Percentiles rank a stretch among this genome's conserved stretches.
Evolutionary conservation across 1,139 yeast genomes (phyloP).

Genomic region (Hyphopichia wangnamkhiaoensis): DNA sequence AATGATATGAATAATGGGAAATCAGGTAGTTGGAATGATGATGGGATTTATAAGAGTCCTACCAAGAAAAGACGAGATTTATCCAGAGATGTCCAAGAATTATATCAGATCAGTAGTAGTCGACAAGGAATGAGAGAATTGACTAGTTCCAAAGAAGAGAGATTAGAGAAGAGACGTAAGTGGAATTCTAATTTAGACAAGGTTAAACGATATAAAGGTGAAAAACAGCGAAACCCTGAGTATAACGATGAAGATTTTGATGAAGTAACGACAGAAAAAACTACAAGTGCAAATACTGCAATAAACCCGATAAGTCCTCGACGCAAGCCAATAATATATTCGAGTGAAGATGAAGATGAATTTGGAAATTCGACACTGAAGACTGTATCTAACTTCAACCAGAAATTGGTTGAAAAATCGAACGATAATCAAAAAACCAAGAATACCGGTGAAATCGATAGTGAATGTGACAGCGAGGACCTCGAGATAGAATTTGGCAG

Average conservation of each 20-base stretch:
- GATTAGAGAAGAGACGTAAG: slow-evolving; percentile 15
- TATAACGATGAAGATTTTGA: slow-evolving; percentile 1
- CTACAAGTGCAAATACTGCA: too few relatives aligned
- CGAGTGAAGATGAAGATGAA: too few relatives aligned
- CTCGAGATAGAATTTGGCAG: neutral
- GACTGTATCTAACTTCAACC: too few relatives aligned
- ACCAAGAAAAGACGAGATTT: slow-evolving; percentile 13
- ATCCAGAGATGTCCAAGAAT: slow-evolving; percentile 20
- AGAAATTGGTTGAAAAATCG: too few relatives aligned
- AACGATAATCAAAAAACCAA: too few relatives aligned
- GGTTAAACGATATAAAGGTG: slow-evolving; percentile 16
- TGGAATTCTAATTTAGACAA: slow-evolving; percentile 23
- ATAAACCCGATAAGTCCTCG: too few relatives aligned
- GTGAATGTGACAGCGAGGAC: neutral
- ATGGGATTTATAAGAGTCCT: slow-evolving; percentile 12
- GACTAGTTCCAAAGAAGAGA: slow-evolving; percentile 20
- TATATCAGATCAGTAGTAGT: slow-evolving; percentile 23
- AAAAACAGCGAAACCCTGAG: slow-evolving; percentile 2
- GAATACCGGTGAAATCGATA: too few relatives aligned
- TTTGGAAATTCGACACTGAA: too few relatives aligned
- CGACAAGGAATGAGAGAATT: slow-evolving; percentile 19
- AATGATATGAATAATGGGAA: neutral
- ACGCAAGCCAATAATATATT: too few relatives aligned
- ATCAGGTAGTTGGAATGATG: slow-evolving; percentile 2
- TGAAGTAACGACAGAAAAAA: neutral